phyloP scores from a whole-genome alignment of 192 early-diverging fungal species.

The Backusella parvicylindrica region DNA sequence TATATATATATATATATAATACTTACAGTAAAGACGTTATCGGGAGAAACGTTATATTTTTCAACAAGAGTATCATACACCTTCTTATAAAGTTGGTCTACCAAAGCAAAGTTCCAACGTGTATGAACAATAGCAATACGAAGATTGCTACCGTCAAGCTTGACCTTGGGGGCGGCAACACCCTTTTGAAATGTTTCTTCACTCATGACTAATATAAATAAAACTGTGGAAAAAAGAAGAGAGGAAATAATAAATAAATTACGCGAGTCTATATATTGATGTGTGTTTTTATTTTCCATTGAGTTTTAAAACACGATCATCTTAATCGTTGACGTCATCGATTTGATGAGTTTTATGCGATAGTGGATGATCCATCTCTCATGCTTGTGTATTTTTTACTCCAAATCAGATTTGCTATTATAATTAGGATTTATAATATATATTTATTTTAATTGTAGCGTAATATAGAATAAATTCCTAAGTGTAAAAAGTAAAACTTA shows the following conservation, averaged over 20 bases:
- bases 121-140: slow-evolving; percentile 85
- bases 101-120: slow-evolving; percentile 90
- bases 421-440: too few relatives aligned
- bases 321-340: not conserved
- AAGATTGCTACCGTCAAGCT: slow-evolving; percentile 62
- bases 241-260: not conserved
- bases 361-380: too few relatives aligned
- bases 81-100: slow-evolving; percentile 78
- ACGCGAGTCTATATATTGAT: not conserved
- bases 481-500: too few relatives aligned
- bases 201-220: slow-evolving; percentile 12
- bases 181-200: slow-evolving; percentile 65
- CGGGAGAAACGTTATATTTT: slow-evolving; percentile 60
- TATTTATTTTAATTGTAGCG: too few relatives aligned
- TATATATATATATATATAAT: too few relatives aligned
- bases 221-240: not conserved
- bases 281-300: too few relatives aligned
- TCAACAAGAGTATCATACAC: slow-evolving; percentile 60
- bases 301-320: not conserved
- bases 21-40: slow-evolving; percentile 69
- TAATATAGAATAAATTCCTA: too few relatives aligned
- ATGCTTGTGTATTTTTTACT: too few relatives aligned
- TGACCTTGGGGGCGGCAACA: slow-evolving; percentile 49
- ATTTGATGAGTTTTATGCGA: not conserved
- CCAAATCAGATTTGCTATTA: too few relatives aligned